Evolutionary conservation across 441 rosid genomes (phyloP).

Genomic region (Geranium incanum): DNA sequence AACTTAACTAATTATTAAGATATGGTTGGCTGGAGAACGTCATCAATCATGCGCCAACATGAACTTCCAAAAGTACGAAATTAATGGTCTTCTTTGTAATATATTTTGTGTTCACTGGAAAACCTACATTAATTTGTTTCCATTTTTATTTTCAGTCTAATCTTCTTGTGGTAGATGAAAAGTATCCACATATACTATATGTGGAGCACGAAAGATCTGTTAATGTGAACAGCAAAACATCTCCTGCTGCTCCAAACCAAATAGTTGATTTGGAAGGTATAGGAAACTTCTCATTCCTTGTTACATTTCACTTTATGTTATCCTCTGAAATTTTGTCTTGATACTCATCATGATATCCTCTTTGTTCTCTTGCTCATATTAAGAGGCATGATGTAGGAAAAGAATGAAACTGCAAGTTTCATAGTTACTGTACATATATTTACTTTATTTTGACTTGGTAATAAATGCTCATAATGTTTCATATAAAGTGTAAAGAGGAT

Average conservation of each 20-base stretch:
- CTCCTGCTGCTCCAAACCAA: constrained; percentile 30
- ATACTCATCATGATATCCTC: background rate
- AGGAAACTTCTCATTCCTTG: constrained; percentile 15
- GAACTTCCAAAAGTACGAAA: constrained; percentile 69
- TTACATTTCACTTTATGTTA: constrained; percentile 7
- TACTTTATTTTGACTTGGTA: background rate
- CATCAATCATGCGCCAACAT: constrained; percentile 75
- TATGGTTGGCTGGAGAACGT: constrained; percentile 93
- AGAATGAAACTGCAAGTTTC: background rate
- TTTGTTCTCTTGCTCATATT: background rate
- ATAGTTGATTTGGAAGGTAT: constrained; percentile 66
- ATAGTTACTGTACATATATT: background rate
- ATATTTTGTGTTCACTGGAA: background rate
- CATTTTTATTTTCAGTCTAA: constrained; percentile 46
- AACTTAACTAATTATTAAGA: constrained; percentile 46
- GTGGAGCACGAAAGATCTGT: constrained; percentile 35
- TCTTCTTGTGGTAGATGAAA: constrained; percentile 51
- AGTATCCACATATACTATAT: constrained; percentile 71
- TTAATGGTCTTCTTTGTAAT: background rate
- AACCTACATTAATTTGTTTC: constrained; percentile 13
- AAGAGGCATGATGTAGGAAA: background rate
- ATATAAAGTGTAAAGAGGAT: background rate
- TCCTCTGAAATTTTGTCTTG: background rate
- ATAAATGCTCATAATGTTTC: background rate
- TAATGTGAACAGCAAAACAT: constrained; percentile 20